Conservation (phyloP, 352 stramenopile genomes). For the Globisporangium alternatum region DNA sequence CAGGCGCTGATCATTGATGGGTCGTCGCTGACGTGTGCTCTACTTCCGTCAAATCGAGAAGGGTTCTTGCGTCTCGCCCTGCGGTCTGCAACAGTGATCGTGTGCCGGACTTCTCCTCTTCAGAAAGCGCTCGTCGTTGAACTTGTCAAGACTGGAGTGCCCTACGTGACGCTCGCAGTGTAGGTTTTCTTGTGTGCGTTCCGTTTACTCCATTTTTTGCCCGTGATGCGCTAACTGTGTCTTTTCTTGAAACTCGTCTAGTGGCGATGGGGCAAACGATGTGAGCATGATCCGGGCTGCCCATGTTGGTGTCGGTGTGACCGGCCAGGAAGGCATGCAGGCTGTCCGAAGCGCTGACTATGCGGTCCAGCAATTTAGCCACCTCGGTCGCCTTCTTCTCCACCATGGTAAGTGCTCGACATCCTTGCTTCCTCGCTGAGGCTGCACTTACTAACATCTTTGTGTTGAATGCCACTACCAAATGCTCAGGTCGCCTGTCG, state of each 20-base stretch:
- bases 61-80: constrained; percentile 71
- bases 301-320: constrained; percentile 98
- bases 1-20: constrained; percentile 73
- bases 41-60: constrained; percentile 50
- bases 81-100: constrained; percentile 81
- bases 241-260: constrained; percentile 22
- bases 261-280: constrained; percentile 99
- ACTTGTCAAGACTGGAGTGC: constrained; percentile 85
- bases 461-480: not conserved
- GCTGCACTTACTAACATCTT: not conserved
- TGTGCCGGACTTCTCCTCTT: constrained; percentile 84
- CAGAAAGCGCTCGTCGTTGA: constrained; percentile 93
- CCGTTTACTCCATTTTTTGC: not conserved
- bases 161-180: constrained; percentile 92
- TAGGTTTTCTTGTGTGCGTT: constrained; percentile 29
- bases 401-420: constrained; percentile 45
- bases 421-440: not conserved
- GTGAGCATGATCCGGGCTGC: constrained; percentile 99
- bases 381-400: constrained; percentile 67
- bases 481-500: constrained; percentile 88
- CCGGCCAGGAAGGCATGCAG: constrained; percentile 95
- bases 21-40: constrained; percentile 50
- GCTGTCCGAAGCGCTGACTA: constrained; percentile 80
- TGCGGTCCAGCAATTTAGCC: constrained; percentile 79
- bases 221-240: not conserved